phyloP scores from a whole-genome alignment of 73 alveolate species.

The Paraurostyla sp. region DNA sequence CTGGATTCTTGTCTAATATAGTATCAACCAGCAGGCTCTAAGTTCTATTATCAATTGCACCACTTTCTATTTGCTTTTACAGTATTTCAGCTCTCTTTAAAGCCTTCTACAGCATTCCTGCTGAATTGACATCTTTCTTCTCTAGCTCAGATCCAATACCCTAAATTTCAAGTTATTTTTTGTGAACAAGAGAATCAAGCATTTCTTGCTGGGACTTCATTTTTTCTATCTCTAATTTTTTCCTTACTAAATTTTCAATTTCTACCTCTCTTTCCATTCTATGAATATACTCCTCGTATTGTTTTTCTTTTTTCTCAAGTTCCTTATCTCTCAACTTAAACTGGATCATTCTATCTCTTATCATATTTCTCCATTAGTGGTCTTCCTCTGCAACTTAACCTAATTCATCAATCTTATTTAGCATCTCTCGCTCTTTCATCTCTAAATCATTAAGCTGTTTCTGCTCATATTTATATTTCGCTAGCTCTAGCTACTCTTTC shows the following conservation, averaged over 20 bases:
- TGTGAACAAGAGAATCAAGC: constrained; percentile 50
- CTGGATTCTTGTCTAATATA: constrained; percentile 67
- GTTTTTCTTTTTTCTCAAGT: constrained; percentile 54
- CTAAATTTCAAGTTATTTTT: constrained; percentile 71
- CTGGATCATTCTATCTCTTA: constrained; percentile 47
- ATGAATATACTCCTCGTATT: constrained; percentile 59
- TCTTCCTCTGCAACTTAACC: constrained; percentile 65
- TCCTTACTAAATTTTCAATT: constrained; percentile 78
- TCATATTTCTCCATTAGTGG: constrained; percentile 11
- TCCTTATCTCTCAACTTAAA: constrained; percentile 50
- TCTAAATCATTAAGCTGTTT: constrained; percentile 62
- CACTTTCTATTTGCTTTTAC: constrained; percentile 61
- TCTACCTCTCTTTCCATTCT: constrained; percentile 74
- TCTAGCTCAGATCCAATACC: constrained; percentile 71
- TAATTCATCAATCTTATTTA: constrained; percentile 39
- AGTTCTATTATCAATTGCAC: constrained; percentile 68
- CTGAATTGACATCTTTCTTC: constrained; percentile 66
- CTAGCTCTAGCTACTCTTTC: constrained; percentile 36
- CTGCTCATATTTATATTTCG: constrained; percentile 55
- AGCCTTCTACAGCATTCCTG: constrained; percentile 75
- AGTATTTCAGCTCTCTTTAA: constrained; percentile 70
- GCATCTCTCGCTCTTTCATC: constrained; percentile 61
- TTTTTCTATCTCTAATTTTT: constrained; percentile 77
- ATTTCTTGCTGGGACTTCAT: constrained; percentile 55
- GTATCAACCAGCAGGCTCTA: constrained; percentile 74